Base-by-base conservation (phyloP, 495 filamentous ascomycete species). In the Aspergillus panamensis region DNA sequence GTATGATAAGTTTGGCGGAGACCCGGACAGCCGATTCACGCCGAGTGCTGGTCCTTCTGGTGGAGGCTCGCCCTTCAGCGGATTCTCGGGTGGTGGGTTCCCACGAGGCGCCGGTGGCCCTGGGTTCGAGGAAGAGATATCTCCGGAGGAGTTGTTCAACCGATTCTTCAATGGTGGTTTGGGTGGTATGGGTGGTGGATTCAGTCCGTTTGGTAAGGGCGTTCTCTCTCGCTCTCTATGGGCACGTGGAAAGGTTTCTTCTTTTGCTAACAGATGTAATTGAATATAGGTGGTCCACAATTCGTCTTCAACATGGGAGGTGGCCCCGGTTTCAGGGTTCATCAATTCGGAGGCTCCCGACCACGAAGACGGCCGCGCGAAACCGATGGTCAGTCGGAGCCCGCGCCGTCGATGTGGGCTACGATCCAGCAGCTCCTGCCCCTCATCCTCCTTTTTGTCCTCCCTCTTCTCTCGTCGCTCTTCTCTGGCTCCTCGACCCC, bases 131-230 rank as follows among this genome's bases (percentile, higher is more conserved):
- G 90, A 91, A 37, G 94, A 97, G 67, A 94, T 98, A 54, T 95
- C 89, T 37, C 93, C 94, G 0, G 94, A 98, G 74, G 94, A 98
- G 66, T 79, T 97, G 74, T 97, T 98, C 74, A 85, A 92, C 68
- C 83, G 92, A 60, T 97, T 98, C 79, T 98, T 98, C 76, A 84
- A 82, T 21, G 88, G 85, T 48, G 79, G 78, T 20, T 71, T 77
- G 59, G 73, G 74, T 25, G 70, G 69, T 48, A 73, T 77, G 70
- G 82, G 82, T 52, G 85, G 86, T 58, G 85, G 84, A 19, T 74
- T 74, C 61, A 66, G 64, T 53, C 81, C 82, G 20, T 90, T 91
- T 67, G 89, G 87, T 79, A 79, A 48, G 55, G 12, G 21, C 17
- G 17, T 19, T 32, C 40, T 17, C 29, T 44, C 7, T 32, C 53